Percentiles rank a stretch among this genome's conserved stretches.
phyloP scores from a whole-genome alignment of 1,284 basidiomycete genomes.

The Ustilago curta region DNA sequence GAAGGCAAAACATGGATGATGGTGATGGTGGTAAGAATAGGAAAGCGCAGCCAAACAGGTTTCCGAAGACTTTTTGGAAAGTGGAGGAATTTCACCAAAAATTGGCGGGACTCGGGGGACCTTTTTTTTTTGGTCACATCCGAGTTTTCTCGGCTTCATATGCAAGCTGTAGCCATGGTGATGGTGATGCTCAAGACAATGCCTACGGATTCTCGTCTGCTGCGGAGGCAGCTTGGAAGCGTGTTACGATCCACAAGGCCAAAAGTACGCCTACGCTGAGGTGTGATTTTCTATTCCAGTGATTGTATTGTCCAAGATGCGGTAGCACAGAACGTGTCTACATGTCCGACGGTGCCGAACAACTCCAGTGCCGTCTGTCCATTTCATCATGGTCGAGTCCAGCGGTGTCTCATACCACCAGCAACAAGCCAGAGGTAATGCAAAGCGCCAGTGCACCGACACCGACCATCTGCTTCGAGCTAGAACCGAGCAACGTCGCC shows the following conservation, averaged over 20 bases:
- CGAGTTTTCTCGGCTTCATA: neutral
- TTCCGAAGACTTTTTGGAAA: neutral
- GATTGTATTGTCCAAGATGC: neutral
- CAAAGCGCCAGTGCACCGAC: neutral
- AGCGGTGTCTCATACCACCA: neutral
- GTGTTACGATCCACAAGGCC: neutral
- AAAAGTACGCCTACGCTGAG: neutral
- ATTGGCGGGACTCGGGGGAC: slow-evolving; percentile 1
- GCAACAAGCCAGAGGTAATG: slow-evolving; percentile 12
- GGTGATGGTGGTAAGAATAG: slow-evolving; percentile 2
- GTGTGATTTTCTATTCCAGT: neutral
- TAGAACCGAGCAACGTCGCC: neutral
- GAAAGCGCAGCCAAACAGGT: neutral
- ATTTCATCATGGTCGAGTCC: neutral
- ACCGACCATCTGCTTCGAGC: neutral
- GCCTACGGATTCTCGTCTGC: neutral
- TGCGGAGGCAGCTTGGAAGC: no score
- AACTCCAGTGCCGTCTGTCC: neutral
- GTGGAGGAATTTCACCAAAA: slow-evolving; percentile 3
- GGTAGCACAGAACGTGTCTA: neutral
- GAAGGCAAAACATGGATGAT: neutral
- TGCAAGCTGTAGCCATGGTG: neutral
- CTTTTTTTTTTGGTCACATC: neutral
- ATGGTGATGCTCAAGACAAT: slow-evolving; percentile 2
- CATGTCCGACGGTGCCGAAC: neutral